Conservation (phyloP, 108 stramenopile species). For the Chaetoceros tenuissimus region DNA sequence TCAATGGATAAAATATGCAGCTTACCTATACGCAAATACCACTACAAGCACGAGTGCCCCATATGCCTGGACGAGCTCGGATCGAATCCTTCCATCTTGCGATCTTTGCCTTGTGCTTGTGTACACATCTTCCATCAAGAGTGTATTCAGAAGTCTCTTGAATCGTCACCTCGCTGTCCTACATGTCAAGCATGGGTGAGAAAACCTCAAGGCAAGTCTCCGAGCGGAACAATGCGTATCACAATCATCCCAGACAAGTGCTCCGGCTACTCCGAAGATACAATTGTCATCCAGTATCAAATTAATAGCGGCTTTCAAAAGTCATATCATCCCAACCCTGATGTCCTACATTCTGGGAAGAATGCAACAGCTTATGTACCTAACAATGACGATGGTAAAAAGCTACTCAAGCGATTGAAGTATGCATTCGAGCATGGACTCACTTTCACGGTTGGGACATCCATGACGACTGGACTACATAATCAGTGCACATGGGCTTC, state of each 20-base stretch:
- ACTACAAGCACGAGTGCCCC: no score
- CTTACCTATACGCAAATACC: no score
- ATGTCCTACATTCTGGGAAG: constrained; percentile 13
- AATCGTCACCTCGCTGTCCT: constrained; percentile 12
- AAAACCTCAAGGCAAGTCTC: constrained; percentile 20
- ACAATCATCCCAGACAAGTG: not conserved
- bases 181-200: constrained; percentile 10
- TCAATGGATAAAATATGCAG: no score
- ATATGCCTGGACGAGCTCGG: no score
- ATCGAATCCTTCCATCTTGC: no score
- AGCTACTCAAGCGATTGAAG: constrained; percentile 32
- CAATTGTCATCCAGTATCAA: constrained; percentile 20
- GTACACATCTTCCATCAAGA: constrained; percentile 22
- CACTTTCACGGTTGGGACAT: constrained; percentile 40
- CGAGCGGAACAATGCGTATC: constrained; percentile 33
- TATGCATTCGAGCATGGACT: constrained; percentile 43
- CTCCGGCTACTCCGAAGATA: not conserved
- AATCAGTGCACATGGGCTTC: constrained; percentile 35
- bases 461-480: constrained; percentile 22
- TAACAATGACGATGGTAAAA: constrained; percentile 10
- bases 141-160: constrained; percentile 17
- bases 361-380: constrained; percentile 24
- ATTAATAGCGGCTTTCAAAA: constrained; percentile 30
- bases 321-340: constrained; percentile 31
- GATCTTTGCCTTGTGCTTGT: no score